Percentiles rank a stretch among this genome's conserved stretches.
Conservation (phyloP, 192 early-diverging fungal genomes). For the Phlyctochytrium bullatum region DNA sequence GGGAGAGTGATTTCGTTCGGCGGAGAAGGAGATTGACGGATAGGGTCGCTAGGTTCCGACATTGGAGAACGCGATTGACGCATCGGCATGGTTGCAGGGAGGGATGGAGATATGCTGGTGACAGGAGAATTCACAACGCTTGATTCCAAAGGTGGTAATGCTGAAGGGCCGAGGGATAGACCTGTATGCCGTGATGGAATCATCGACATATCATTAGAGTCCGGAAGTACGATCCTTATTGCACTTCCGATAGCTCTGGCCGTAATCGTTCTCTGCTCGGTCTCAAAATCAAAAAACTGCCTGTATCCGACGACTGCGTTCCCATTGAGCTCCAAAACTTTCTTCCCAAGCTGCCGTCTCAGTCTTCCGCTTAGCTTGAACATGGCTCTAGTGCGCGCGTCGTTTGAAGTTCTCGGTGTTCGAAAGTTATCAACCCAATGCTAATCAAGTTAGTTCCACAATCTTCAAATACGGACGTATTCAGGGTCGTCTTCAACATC, state of each 20-base stretch:
- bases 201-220: background rate
- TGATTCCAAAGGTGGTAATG: background rate
- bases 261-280: conserved; percentile 67
- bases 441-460: conserved; percentile 9
- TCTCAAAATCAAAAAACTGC: conserved; percentile 77
- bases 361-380: conserved; percentile 67
- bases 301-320: conserved; percentile 73
- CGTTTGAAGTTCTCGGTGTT: conserved; percentile 74
- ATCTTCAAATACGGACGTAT: conserved; percentile 39
- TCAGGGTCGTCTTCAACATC: conserved; percentile 74
- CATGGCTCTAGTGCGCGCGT: conserved; percentile 67
- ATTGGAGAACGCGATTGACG: background rate
- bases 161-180: background rate
- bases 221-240: conserved; percentile 51
- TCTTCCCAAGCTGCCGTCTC: conserved; percentile 70
- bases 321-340: conserved; percentile 69
- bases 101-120: background rate
- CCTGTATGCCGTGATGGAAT: background rate
- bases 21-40: background rate
- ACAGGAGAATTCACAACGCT: background rate
- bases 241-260: conserved; percentile 76
- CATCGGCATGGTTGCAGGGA: background rate
- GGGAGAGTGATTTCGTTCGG: conserved; percentile 4
- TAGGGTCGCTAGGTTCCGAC: conserved; percentile 13
- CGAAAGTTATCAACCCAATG: conserved; percentile 80